Evolutionary conservation across 208 protist genomes (phyloP), one percentile per base, ranked within the genome.

Genomic region (Trypanosoma conorhini): DNA sequence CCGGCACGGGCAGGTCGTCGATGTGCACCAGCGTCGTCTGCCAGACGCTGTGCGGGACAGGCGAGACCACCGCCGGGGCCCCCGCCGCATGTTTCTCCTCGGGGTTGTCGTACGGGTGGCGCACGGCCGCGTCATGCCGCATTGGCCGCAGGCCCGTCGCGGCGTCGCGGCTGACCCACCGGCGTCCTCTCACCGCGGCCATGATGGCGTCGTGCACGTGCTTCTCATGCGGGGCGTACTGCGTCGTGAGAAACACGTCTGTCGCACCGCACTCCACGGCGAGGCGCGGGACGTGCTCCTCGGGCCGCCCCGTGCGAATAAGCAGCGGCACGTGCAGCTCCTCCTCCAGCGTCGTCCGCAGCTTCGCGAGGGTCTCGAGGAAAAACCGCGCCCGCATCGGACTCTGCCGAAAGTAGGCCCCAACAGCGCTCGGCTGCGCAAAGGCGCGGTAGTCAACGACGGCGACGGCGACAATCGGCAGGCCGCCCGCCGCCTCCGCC

Each of bases 1-100:
- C 78, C 35, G 92, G 88, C 15, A 84, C 89, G 48, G 86, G 81
- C 9, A 97, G 76, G 68, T 97, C 92, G 71, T 97, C 89, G 35
- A 95, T 71, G 81, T 97, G 92, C 9, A 97, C 80, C n/a, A 97
- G 77, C 26, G 92, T 97, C 15, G 86, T 84, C 63, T 95, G 89
- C 90, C 92, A 97, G 48, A 94, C 87, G 62, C 80, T 88, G 79
- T 95, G 89, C 17, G 70, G 63, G 8, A 81, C 68, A 35, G 70
- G 44, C 15, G 38, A 42, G 21, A 28, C 26, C 12, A 12, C 42
- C 24, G 26, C 54, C 31, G 8, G 70, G 17, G 13, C 50, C 50
- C 8, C 50, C 50, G 7, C 50, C 15, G 38, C 67, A 22, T 56
- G n/a, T n/a, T n/a, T 59, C 15, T 52, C 65, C 7, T 30, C 22